Conservation (phyloP, 768 basidiomycete species). For the Gloeophyllum trabeum region DNA sequence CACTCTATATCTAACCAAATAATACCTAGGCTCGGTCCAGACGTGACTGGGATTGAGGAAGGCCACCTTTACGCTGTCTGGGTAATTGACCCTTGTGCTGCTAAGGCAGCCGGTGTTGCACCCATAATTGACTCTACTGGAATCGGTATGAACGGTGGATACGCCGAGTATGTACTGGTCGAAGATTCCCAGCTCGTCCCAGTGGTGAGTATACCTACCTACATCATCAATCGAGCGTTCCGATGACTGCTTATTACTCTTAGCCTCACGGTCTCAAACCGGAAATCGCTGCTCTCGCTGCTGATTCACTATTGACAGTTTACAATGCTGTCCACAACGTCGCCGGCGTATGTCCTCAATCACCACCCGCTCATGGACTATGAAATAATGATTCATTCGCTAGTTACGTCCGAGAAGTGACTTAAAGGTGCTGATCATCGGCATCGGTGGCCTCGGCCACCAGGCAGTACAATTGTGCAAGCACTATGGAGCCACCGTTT, state of each 20-base stretch:
- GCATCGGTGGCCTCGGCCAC: not conserved
- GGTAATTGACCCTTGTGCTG: not conserved
- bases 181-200: not conserved
- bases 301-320: not conserved
- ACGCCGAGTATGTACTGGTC: not conserved
- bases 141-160: not conserved
- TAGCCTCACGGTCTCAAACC: not conserved
- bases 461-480: constrained; percentile 11
- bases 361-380: no score
- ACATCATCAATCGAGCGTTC: no score
- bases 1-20: not conserved
- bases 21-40: not conserved
- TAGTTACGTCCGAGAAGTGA: no score
- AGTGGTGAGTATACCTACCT: no score
- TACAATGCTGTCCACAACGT: not conserved
- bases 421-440: not conserved
- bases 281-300: not conserved
- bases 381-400: no score
- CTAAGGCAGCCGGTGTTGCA: not conserved
- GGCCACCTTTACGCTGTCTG: not conserved
- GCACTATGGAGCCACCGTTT: constrained; percentile 15
- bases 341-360: not conserved
- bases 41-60: not conserved
- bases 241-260: no score
- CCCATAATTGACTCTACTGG: not conserved